Conservation (phyloP, 1,284 basidiomycete genomes). For the Coniferiporia sulphurascens region DNA sequence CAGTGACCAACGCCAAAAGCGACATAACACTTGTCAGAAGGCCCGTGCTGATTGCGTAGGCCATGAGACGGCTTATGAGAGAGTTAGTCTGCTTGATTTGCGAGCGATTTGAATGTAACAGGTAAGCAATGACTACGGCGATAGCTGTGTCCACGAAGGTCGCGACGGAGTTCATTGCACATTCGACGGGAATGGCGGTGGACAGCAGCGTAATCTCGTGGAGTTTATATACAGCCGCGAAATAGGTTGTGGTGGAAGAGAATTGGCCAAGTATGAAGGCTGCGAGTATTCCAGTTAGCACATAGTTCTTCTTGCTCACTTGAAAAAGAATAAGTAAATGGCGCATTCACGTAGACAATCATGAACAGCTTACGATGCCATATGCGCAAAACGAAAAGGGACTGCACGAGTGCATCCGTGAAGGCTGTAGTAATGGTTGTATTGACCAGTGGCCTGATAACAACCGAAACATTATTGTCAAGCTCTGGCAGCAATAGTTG, state of each 20-base stretch:
- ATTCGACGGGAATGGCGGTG: not conserved
- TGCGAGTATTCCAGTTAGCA: not conserved
- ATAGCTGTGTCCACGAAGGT: conserved; percentile 13
- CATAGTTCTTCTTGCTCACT: conserved; percentile 4
- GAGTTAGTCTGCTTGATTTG: conserved; percentile 8
- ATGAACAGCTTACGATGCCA: not conserved
- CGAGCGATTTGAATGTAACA: not conserved
- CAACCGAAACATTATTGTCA: too few species aligned
- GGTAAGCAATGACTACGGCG: conserved; percentile 7
- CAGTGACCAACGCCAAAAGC: not conserved
- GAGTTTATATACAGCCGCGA: not conserved
- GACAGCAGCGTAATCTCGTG: not conserved
- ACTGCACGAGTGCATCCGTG: not conserved
- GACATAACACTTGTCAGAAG: conserved; percentile 13
- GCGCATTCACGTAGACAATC: not conserved
- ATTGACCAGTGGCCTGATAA: not conserved
- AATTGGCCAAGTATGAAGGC: not conserved
- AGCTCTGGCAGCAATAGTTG: too few species aligned
- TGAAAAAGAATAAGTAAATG: not conserved
- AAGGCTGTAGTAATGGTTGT: not conserved
- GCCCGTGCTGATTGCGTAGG: conserved; percentile 19
- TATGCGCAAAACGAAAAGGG: not conserved
- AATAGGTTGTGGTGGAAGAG: not conserved
- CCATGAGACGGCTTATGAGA: conserved; percentile 12
- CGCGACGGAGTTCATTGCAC: not conserved